phyloP scores from a whole-genome alignment of 2,329 filamentous ascomycete species.

The Penicillium verrucosum region DNA sequence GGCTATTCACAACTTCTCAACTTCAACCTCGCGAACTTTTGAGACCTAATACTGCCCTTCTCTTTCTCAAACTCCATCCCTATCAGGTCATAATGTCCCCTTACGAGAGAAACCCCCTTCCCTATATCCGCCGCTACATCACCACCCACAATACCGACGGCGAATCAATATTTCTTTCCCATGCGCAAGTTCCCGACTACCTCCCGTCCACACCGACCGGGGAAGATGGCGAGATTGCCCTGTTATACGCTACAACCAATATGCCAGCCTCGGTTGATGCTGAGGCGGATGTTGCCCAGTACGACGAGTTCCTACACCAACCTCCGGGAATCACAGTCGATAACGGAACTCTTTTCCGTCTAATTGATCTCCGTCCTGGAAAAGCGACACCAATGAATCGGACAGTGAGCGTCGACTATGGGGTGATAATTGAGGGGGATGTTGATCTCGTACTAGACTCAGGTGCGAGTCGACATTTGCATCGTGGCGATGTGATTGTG shows the following conservation, averaged over 20 bases:
- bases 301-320: conserved; percentile 34
- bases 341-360: conserved; percentile 33
- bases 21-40: background rate
- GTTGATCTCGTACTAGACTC: conserved; percentile 38
- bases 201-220: conserved; percentile 29
- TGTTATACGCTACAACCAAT: conserved; percentile 30
- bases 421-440: conserved; percentile 38
- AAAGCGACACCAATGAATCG: conserved; percentile 37
- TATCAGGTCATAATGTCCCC: conserved; percentile 11
- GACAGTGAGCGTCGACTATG: conserved; percentile 39
- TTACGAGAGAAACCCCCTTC: conserved; percentile 27
- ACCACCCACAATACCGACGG: conserved; percentile 39
- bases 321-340: conserved; percentile 33
- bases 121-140: conserved; percentile 37
- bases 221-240: conserved; percentile 32
- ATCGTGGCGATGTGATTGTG: conserved; percentile 36
- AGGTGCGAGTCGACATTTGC: conserved; percentile 31
- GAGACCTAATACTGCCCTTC: background rate
- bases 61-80: background rate
- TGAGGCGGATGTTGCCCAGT: conserved; percentile 34
- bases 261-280: conserved; percentile 29
- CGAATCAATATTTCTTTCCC: conserved; percentile 36
- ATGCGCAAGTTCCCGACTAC: conserved; percentile 33
- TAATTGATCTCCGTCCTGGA: conserved; percentile 36
- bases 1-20: background rate